Base-by-base conservation (phyloP, 2,329 filamentous ascomycete genomes). In the Teratosphaeria destructans region DNA sequence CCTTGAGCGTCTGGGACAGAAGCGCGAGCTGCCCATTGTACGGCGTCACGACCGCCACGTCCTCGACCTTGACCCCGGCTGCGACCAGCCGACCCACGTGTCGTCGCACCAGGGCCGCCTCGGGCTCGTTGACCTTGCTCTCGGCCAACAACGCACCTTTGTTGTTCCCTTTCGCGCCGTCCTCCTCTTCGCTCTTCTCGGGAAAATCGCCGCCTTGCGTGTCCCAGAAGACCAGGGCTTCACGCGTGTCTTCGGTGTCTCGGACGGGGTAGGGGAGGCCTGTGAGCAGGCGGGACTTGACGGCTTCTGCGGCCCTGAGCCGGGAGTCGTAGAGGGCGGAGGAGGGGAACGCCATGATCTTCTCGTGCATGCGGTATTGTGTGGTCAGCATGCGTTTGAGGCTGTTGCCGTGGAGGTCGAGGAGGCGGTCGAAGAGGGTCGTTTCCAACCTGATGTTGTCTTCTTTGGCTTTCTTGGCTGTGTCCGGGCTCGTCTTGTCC, bases 311-410 rank as follows among this genome's bases (percentile, higher is more conserved):
- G 0, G 94, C 93, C 2, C 92, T 77, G 1, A 99, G 82, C 67
- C 87, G 86, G 2, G 83, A 84, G 62, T 90, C 89, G 75, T 99
- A 99, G 11, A 97, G 80, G 70, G 93, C 86, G 62, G 89, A 82
- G 0, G 93, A 96, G 0, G 94, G 93, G 68, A 96, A 99, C 6
- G 85, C 82, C 92, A 97, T 97, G 68, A 99, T 97, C 58, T 81
- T 85, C 70, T 95, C 88, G 71, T 99, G 91, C 94, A 99, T 99
- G 43, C 94, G 90, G 73, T 99, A 99, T 76, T 99, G 94, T 4
- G 88, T 95, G 3, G 90, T 97, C 27, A 99, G 83, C 89, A 97
- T 96, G 57, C 89, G 82, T 77, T 97, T 97, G 76, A 99, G 91
- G 4, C 79, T 79, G 1, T 85, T 76, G 0, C 94, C 94, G 71